Conservation (phyloP, 1,139 yeast species). For the Saccharomyces hybrid region DNA sequence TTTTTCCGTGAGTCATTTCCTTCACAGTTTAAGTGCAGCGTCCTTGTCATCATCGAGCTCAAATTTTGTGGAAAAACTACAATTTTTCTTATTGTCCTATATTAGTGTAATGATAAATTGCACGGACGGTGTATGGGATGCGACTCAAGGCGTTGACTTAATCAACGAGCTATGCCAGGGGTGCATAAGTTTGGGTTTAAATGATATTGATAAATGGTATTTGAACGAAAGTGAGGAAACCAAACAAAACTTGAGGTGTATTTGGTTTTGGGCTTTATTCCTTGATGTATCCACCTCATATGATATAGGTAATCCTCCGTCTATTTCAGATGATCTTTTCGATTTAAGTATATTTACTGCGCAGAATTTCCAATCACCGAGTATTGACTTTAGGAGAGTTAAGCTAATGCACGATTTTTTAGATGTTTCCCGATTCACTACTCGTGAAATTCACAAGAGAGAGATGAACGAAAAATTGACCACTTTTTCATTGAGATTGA, state of each 20-base stretch:
- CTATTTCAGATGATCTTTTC: constrained; percentile 13
- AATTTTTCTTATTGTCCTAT: constrained; percentile 20
- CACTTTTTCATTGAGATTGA: constrained; percentile 6
- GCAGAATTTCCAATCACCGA: background rate
- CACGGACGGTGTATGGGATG: constrained; percentile 9
- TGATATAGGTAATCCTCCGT: constrained; percentile 23
- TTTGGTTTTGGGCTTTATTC: constrained; percentile 25
- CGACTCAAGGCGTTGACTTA: constrained; percentile 5
- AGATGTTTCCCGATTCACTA: constrained; percentile 9
- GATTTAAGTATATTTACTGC: constrained; percentile 8
- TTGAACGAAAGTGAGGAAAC: constrained; percentile 6
- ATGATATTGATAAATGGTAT: constrained; percentile 15
- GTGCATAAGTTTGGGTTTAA: constrained; percentile 13
- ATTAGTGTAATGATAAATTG: constrained; percentile 5
- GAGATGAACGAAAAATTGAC: constrained; percentile 6
- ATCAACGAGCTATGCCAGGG: constrained; percentile 12
- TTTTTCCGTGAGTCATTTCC: constrained; percentile 10
- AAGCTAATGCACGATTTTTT: constrained; percentile 10
- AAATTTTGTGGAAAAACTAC: constrained; percentile 21
- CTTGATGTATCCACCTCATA: constrained; percentile 22
- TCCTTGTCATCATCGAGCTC: constrained; percentile 10
- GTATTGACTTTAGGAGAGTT: constrained; percentile 4
- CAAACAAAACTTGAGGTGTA: constrained; percentile 11
- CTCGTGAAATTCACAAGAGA: constrained; percentile 10
- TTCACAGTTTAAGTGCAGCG: constrained; percentile 13